Evolutionary conservation across 1,284 basidiomycete species (phyloP), one percentile per base, ranked within the genome.

Genomic region (Papiliotrema nemorosa): DNA sequence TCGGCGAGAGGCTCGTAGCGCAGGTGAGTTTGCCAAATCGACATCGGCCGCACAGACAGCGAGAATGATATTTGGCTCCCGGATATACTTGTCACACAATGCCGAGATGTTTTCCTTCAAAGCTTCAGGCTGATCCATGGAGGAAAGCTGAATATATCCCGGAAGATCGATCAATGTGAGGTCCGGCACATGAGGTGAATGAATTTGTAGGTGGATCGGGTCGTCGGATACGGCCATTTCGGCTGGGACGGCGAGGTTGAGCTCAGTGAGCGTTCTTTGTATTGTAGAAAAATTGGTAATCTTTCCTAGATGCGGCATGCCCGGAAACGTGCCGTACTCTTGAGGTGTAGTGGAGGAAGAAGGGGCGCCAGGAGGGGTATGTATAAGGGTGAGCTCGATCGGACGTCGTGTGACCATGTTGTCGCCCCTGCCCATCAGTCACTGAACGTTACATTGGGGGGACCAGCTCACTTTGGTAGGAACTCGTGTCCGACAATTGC

Each of bases 381-480:
- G 90, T 53, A 98, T 86, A 44, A 99, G 85, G 0, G 94, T 98
- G 51, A 98, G 82, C 71, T 99, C 94, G 64, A 99, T 96, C 1
- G 94, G 96, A 43, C 94, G 85, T 2, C 94, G 88, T 1, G 94
- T 99, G 40, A 98, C 96, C 96, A 99, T 99, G 75, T 98, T 98
- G 75, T 93, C 88, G 52, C 94, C 94, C 77, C 91, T 96, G 66
- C 9, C 43, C 39, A 37, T 37, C 26, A 34, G 47, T n/a, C 6
- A 22, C 31, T 33, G 22, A 20, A 33, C 20, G 22, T 29, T 22
- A 7, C 31, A 20, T 44, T 39, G 25, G 35, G 39, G 47, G 21
- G 35, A 44, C 34, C 16, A 29, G 76, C 84, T 60, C 60, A 94
- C 91, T 98, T 98, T 34, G 94, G 96, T 36, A 99, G 77, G 74